phyloP scores from a whole-genome alignment of 352 stramenopile species.

The Globisporangium ultimum region DNA sequence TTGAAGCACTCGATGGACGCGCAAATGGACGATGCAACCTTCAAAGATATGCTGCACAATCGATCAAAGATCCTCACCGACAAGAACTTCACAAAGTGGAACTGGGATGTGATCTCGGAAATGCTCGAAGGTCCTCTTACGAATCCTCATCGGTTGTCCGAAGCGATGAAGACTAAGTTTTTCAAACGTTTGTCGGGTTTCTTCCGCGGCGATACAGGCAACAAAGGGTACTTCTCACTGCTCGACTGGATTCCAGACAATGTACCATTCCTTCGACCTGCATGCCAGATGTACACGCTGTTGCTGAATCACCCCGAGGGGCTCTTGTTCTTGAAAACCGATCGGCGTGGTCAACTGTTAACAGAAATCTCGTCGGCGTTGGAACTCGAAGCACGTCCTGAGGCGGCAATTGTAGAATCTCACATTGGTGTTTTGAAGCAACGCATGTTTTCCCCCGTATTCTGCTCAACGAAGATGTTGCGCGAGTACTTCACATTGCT shows the following conservation, averaged over 20 bases:
- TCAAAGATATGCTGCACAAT: constrained; percentile 88
- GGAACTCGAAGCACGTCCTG: constrained; percentile 78
- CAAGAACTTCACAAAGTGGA: constrained; percentile 91
- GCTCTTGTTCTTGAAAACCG: constrained; percentile 85
- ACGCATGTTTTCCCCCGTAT: constrained; percentile 87
- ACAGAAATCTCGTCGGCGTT: constrained; percentile 84
- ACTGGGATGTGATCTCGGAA: constrained; percentile 90
- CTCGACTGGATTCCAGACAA: constrained; percentile 89
- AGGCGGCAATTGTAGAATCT: constrained; percentile 86
- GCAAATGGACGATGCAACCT: constrained; percentile 86
- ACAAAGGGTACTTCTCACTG: constrained; percentile 89
- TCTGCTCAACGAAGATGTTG: constrained; percentile 82
- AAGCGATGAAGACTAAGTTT: constrained; percentile 93
- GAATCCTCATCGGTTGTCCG: constrained; percentile 80
- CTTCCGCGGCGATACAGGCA: constrained; percentile 86
- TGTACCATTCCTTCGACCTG: constrained; percentile 80
- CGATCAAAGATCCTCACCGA: constrained; percentile 80
- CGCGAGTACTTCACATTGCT: constrained; percentile 88
- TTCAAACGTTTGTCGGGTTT: constrained; percentile 89
- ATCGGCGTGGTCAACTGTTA: constrained; percentile 77
- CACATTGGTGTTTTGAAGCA: constrained; percentile 85
- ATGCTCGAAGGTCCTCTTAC: constrained; percentile 84
- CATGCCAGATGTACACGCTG: constrained; percentile 89
- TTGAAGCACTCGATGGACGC: constrained; percentile 86
- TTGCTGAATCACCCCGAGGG: constrained; percentile 85